Conservation (phyloP, 257 asterid genomes). For the Jaltomata sinuosa region DNA sequence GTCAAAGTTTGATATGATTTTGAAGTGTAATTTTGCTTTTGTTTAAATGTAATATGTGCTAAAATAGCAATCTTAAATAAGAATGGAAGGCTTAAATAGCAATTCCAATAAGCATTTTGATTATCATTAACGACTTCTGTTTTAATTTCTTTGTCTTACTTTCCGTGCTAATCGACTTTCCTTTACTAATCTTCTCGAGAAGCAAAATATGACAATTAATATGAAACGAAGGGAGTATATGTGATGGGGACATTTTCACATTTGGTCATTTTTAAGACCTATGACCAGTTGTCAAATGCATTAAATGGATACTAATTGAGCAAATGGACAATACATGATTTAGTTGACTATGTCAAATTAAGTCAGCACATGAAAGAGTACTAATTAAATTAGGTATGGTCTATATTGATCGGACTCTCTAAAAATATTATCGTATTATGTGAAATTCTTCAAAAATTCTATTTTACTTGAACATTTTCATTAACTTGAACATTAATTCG, state of each 20-base stretch:
- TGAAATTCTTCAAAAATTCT: not conserved
- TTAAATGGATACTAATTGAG: not conserved
- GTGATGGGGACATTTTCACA: not conserved
- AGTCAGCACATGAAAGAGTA: not conserved
- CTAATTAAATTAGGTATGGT: not conserved
- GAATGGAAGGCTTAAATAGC: not conserved
- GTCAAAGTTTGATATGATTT: not conserved
- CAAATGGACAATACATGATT: not conserved
- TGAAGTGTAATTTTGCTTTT: not conserved
- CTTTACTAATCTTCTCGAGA: too few relatives aligned
- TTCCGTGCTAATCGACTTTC: too few relatives aligned
- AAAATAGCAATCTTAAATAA: not conserved
- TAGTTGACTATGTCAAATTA: not conserved
- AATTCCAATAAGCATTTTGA: not conserved
- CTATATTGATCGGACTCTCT: not conserved
- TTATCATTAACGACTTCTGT: not conserved
- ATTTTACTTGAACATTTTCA: too few relatives aligned
- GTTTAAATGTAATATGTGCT: not conserved
- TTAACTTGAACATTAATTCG: too few relatives aligned
- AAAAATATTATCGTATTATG: not conserved
- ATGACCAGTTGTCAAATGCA: not conserved
- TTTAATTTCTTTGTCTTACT: not conserved
- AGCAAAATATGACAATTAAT: too few relatives aligned
- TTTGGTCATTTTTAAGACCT: not conserved
- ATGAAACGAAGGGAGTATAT: not conserved